Conservation (phyloP, 2,329 filamentous ascomycete species). For the Penicillium crustosum region DNA sequence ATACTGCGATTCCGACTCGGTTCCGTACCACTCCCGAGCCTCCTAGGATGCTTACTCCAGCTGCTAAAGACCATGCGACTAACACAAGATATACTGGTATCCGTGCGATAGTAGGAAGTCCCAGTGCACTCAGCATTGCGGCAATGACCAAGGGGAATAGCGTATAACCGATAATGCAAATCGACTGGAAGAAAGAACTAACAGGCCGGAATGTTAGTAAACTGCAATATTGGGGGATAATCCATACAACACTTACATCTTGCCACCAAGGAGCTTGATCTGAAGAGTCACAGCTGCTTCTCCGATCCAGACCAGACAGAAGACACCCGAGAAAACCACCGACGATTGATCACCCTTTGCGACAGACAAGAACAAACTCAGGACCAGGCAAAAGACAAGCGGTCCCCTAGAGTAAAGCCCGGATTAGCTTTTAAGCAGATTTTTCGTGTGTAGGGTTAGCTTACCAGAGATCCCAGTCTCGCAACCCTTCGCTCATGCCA, state of each 20-base stretch:
- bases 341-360: conserved; percentile 79
- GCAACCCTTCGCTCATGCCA: conserved; percentile 81
- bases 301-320: conserved; percentile 94
- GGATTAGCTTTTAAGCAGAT: neutral
- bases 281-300: conserved; percentile 96
- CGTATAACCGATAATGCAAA: conserved; percentile 98
- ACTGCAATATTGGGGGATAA: neutral
- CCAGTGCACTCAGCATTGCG: conserved; percentile 79
- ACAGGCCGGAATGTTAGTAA: conserved; percentile 18
- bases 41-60: conserved; percentile 91
- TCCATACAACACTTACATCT: conserved; percentile 70
- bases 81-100: conserved; percentile 90
- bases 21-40: conserved; percentile 96
- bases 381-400: conserved; percentile 84
- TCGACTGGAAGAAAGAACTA: conserved; percentile 95
- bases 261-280: conserved; percentile 93
- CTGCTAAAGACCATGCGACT: conserved; percentile 88
- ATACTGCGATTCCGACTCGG: conserved; percentile 88
- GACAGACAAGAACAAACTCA: conserved; percentile 85
- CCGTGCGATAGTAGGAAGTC: conserved; percentile 74
- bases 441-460: conserved; percentile 11
- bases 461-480: conserved; percentile 95
- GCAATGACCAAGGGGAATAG: conserved; percentile 96
- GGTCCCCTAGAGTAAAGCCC: conserved; percentile 64
- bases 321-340: conserved; percentile 90